Base-by-base conservation (phyloP, 306 rosid species). In the Mimosa bimucronata region DNA sequence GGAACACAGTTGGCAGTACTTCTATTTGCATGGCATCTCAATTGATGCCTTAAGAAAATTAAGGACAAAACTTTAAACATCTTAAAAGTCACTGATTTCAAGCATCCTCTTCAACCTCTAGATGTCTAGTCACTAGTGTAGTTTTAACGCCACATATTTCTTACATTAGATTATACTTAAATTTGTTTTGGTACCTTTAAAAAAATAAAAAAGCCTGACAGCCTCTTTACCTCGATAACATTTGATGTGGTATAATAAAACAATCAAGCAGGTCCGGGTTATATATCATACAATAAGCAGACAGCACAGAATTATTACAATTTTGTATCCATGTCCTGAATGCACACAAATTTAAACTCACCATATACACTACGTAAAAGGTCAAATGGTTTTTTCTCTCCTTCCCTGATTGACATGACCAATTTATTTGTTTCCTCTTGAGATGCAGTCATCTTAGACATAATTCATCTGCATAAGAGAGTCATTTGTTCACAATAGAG, bases 371-470 rank as follows among this genome's bases (percentile, higher is more conserved):
- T 77, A 2, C 86, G 88, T 2, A 84, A 76, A 34, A 81, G 73
- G 52, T 87, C 86, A 60, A 81, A 48, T 19, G 89, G 90, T n/a
- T 81, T 78, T 30, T 87, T 79, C 53, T 82, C 87, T 84, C 83
- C 81, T 55, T 69, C 79, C 58, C 14, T 77, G 74, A 80, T 80
- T 31, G 85, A 75, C 88, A 86, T 71, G 60, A 83, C 77, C 73
- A 84, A 64, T 66, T 76, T 85, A 42, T 81, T 68, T 12, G 83
- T 40, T 25, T 82, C 73, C 84, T 82, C 85, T 61, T 86, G 82
- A 77, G 82, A 30, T 41, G 76, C 53, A 23, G 80, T 26, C 84
- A 86, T 81, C 66, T 79, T 50, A 37, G 79, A 71, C 66, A 77
- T 81, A 77, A 87, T 37, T 84, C 57, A 87, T 82, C 93, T 87